phyloP scores from a whole-genome alignment of 129 eudicot species.

The Dittrichia graveolens region DNA sequence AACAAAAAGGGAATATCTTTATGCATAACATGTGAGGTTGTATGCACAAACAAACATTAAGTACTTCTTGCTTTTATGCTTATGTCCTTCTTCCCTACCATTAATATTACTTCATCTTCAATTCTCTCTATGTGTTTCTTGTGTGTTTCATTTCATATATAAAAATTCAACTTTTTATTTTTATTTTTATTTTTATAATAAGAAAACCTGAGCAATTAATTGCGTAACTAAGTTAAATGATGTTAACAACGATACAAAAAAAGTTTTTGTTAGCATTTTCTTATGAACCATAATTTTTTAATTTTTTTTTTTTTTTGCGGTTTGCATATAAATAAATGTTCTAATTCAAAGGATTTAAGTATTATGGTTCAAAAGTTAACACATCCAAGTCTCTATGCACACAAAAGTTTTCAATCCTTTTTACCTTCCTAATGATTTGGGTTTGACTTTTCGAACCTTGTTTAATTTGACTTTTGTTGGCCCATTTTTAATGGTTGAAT shows the following conservation, averaged over 20 bases:
- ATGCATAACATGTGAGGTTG: slow-evolving; percentile 39
- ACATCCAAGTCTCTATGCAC: not conserved
- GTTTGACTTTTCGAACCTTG: not conserved
- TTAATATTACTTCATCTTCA: slow-evolving; percentile 16
- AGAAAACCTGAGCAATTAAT: too few relatives aligned
- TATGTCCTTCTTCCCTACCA: slow-evolving; percentile 31
- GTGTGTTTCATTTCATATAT: slow-evolving; percentile 11
- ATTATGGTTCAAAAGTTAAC: not conserved
- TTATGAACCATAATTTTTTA: too few relatives aligned
- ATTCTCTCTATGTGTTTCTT: not conserved
- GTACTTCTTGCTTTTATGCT: slow-evolving; percentile 38
- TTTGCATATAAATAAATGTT: not conserved
- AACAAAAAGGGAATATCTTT: slow-evolving; percentile 38
- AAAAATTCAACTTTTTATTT: slow-evolving; percentile 8
- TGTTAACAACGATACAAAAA: too few relatives aligned
- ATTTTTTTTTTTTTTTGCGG: not conserved
- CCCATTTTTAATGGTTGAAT: slow-evolving; percentile 12
- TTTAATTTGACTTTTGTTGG: slow-evolving; percentile 8
- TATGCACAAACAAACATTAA: slow-evolving; percentile 38
- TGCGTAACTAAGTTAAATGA: too few relatives aligned
- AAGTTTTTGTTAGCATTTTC: too few relatives aligned
- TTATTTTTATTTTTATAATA: slow-evolving; percentile 12
- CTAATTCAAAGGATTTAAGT: not conserved
- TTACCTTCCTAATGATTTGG: not conserved
- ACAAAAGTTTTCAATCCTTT: slow-evolving; percentile 2